A percentile compares a stretch with the other conserved stretches of the same genome.
Evolutionary conservation across 257 asterid species (phyloP).

Genomic region (Fraxinus pennsylvanica): DNA sequence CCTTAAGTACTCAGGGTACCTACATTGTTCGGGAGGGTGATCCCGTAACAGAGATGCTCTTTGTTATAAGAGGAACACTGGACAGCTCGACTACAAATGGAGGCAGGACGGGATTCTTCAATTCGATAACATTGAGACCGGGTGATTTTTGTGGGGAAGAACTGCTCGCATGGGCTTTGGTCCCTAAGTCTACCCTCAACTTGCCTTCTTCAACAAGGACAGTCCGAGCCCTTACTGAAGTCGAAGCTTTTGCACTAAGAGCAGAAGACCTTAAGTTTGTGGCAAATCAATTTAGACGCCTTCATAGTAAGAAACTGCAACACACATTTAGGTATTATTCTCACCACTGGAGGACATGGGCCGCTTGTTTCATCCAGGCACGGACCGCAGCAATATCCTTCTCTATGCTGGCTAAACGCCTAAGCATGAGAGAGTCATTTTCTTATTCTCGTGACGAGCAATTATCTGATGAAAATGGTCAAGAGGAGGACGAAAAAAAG

Average conservation of each 20-base stretch:
- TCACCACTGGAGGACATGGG: conserved; percentile 90
- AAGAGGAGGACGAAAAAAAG: conserved; percentile 28
- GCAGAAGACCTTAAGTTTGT: conserved; percentile 88
- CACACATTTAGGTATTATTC: conserved; percentile 77
- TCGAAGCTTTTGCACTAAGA: conserved; percentile 73
- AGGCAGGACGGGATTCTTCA: conserved; percentile 77
- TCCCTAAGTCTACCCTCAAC: conserved; percentile 58
- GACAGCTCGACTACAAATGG: conserved; percentile 95
- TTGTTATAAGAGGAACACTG: conserved; percentile 63
- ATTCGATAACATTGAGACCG: conserved; percentile 58
- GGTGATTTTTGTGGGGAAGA: conserved; percentile 90
- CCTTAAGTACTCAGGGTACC: conserved; percentile 70
- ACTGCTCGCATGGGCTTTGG: conserved; percentile 78
- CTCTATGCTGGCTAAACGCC: conserved; percentile 38
- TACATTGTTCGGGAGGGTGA: conserved; percentile 92
- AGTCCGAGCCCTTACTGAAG: conserved; percentile 65
- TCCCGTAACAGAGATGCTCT: conserved; percentile 78
- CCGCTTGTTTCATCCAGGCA: conserved; percentile 79
- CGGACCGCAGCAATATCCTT: too few relatives aligned
- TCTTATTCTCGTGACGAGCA: conserved; percentile 30
- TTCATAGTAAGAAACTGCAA: conserved; percentile 79
- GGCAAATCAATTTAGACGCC: conserved; percentile 79
- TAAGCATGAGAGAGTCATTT: conserved; percentile 54
- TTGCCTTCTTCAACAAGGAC: conserved; percentile 80
- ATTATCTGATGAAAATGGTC: conserved; percentile 25